Evolutionary conservation across 2,329 filamentous ascomycete species (phyloP).

Genomic region (Aspergillus fumigatiaffinis): DNA sequence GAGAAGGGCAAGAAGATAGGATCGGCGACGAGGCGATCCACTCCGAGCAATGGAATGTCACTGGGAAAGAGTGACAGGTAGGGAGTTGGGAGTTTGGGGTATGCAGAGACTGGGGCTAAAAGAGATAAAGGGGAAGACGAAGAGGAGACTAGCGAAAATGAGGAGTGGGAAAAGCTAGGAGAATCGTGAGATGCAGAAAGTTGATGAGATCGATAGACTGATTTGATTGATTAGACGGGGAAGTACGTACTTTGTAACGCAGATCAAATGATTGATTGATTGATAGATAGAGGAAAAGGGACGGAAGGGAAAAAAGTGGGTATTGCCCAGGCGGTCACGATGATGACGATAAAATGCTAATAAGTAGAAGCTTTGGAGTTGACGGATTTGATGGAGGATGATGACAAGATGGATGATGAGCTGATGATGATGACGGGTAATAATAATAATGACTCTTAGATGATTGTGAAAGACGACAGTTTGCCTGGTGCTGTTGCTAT

Average conservation of each 20-base stretch:
- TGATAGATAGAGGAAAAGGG: slow-evolving; percentile 1
- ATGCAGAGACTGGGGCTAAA: neutral
- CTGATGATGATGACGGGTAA: slow-evolving; percentile 1
- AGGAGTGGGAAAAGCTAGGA: neutral
- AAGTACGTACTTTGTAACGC: neutral
- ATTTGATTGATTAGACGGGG: slow-evolving; percentile 6
- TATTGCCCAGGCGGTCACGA: neutral
- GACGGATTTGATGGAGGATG: slow-evolving; percentile 1
- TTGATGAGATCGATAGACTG: slow-evolving; percentile 9
- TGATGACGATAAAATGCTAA: neutral
- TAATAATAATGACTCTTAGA: neutral
- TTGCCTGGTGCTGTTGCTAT: neutral
- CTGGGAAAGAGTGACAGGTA: neutral
- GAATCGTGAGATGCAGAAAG: slow-evolving; percentile 1
- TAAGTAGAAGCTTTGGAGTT: slow-evolving; percentile 6
- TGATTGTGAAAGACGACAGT: neutral
- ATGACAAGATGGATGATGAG: neutral
- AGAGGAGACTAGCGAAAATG: slow-evolving; percentile 4
- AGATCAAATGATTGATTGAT: neutral
- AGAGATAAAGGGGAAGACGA: neutral
- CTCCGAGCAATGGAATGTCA: slow-evolving; percentile 1
- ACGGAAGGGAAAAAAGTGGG: slow-evolving; percentile 3
- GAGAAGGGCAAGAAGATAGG: slow-evolving; percentile 12
- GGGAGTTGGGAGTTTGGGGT: slow-evolving; percentile 14
- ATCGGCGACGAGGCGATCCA: slow-evolving; percentile 2